These are phyloP conservation scores for Caloboletus firmus DNA, from an alignment of 1,284 basidiomycete genomes.

Conservation along the genomic window DNA sequence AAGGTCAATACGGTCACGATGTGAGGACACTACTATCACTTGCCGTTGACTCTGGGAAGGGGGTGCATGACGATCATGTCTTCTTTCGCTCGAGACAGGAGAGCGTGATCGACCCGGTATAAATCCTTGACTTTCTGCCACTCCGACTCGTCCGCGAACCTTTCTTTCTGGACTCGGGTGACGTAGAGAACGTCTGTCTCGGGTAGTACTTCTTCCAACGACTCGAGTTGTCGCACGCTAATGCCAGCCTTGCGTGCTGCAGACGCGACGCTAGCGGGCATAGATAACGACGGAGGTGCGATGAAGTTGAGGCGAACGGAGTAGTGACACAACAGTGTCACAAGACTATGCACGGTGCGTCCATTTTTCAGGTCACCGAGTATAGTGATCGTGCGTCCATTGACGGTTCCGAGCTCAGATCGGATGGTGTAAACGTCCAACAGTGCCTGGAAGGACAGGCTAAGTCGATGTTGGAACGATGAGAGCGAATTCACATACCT, in stretches of 20 bases:
- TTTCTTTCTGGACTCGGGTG: conserved; percentile 94
- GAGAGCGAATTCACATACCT: conserved; percentile 49
- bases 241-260: conserved; percentile 85
- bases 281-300: conserved; percentile 84
- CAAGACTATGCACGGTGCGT: conserved; percentile 95
- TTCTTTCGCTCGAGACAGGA: conserved; percentile 89
- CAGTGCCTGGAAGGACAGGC: conserved; percentile 57
- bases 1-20: conserved; percentile 2
- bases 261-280: conserved; percentile 87
- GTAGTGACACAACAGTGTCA: conserved; percentile 91
- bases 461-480: background rate
- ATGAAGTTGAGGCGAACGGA: conserved; percentile 96
- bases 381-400: conserved; percentile 92
- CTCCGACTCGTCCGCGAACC: conserved; percentile 81
- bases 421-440: conserved; percentile 98
- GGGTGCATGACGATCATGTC: conserved; percentile 99
- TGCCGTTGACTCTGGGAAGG: conserved; percentile 87
- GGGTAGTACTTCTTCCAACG: conserved; percentile 85
- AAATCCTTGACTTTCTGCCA: conserved; percentile 92
- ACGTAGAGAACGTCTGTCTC: conserved; percentile 98
- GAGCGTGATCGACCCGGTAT: conserved; percentile 92
- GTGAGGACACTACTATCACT: conserved; percentile 23
- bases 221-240: conserved; percentile 77
- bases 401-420: conserved; percentile 96
- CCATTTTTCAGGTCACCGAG: conserved; percentile 99